These are phyloP conservation scores for Colletotrichum sp. DNA, from an alignment of 2,329 filamentous ascomycete genomes.

Conservation along the genomic window DNA sequence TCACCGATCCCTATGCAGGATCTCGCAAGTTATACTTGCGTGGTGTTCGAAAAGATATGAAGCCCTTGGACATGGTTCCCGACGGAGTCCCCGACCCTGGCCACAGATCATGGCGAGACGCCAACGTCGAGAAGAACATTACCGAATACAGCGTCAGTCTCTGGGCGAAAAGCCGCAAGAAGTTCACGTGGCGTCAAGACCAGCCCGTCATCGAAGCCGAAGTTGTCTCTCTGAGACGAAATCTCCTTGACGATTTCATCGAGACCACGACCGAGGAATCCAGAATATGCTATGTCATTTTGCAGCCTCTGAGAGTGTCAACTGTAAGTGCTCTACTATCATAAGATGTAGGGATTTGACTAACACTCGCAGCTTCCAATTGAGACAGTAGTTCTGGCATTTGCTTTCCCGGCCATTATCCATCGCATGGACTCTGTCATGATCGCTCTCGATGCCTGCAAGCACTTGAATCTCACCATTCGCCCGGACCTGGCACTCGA, in stretches of 20 bases:
- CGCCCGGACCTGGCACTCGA: constrained; percentile 77
- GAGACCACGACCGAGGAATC: constrained; percentile 48
- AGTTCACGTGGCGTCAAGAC: constrained; percentile 62
- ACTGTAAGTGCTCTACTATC: constrained; percentile 55
- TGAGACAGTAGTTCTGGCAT: constrained; percentile 72
- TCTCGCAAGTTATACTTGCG: constrained; percentile 64
- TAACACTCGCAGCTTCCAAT: constrained; percentile 62
- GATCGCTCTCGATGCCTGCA: constrained; percentile 78
- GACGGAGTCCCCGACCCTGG: constrained; percentile 52
- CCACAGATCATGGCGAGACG: constrained; percentile 45
- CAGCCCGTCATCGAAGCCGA: constrained; percentile 85
- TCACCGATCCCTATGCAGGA: constrained; percentile 65
- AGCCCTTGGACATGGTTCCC: constrained; percentile 70
- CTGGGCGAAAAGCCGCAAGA: constrained; percentile 63
- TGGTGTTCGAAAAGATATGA: constrained; percentile 61
- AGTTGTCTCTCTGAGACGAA: constrained; percentile 77
- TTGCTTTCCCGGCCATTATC: constrained; percentile 83
- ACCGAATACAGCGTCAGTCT: constrained; percentile 84
- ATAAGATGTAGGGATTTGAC: constrained; percentile 19
- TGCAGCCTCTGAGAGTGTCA: constrained; percentile 80
- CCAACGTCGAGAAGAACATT: constrained; percentile 60
- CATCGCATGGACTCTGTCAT: constrained; percentile 82
- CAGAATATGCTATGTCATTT: constrained; percentile 70
- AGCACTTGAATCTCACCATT: constrained; percentile 67
- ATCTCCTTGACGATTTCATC: constrained; percentile 76